Evolutionary conservation across 257 asterid species (phyloP).

Genomic region (Osmanthus fragrans): DNA sequence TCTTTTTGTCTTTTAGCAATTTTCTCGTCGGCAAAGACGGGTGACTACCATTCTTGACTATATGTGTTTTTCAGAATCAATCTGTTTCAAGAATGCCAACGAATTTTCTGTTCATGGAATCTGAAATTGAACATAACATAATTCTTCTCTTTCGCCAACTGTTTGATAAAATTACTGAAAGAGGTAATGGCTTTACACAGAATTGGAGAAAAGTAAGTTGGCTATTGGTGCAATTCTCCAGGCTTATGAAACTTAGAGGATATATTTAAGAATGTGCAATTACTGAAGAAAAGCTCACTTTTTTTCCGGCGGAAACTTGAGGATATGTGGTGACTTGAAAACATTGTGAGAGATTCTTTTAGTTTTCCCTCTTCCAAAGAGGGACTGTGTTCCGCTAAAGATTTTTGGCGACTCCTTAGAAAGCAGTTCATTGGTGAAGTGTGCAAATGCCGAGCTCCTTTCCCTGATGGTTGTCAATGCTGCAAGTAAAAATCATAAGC

Average conservation of each 20-base stretch:
- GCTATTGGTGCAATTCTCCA: slow-evolving; percentile 41
- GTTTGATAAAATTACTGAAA: slow-evolving; percentile 43
- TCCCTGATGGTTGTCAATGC: too few species aligned
- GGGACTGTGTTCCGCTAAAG: slow-evolving; percentile 35
- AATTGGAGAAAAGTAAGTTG: slow-evolving; percentile 26
- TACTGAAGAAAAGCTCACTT: slow-evolving; percentile 43
- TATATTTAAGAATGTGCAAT: slow-evolving; percentile 27
- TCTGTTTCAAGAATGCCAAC: slow-evolving; percentile 41
- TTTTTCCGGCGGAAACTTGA: too few species aligned
- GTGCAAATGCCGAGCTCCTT: too few species aligned
- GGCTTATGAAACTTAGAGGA: slow-evolving; percentile 50
- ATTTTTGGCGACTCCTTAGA: too few species aligned
- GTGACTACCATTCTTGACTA: not conserved
- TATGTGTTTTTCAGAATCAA: not conserved
- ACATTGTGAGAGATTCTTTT: slow-evolving; percentile 48
- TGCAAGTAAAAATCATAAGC: too few species aligned
- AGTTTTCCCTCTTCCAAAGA: slow-evolving; percentile 55
- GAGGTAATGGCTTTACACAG: slow-evolving; percentile 40
- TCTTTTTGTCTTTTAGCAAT: too few species aligned
- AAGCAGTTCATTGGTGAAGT: too few species aligned
- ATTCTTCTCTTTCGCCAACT: slow-evolving; percentile 44
- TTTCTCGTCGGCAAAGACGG: not conserved
- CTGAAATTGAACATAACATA: slow-evolving; percentile 30
- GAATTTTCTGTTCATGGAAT: slow-evolving; percentile 40
- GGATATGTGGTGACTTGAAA: slow-evolving; percentile 30